phyloP scores from a whole-genome alignment of 306 rosid genomes.

The Gillenia trifoliata region DNA sequence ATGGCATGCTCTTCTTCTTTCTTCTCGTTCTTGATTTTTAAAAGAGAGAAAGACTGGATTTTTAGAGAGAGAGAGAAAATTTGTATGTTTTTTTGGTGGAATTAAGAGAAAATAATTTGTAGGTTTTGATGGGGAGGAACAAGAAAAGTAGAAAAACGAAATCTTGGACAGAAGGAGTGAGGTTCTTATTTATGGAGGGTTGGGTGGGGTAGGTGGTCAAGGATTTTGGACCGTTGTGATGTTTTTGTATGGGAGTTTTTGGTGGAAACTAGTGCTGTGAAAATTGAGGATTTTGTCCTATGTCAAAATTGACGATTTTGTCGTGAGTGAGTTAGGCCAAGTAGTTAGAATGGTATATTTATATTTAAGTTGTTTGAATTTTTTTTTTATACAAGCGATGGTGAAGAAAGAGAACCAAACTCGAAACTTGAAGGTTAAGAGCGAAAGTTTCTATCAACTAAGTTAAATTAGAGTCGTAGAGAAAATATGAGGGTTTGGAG shows the following conservation, averaged over 20 bases:
- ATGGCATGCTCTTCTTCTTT: slow-evolving; percentile 37
- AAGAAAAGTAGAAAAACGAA: not conserved
- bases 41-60: not conserved
- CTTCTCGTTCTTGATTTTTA: not conserved
- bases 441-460: too few species aligned
- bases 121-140: not conserved
- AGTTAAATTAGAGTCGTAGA: too few species aligned
- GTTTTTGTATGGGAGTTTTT: not conserved
- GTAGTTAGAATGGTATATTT: too few species aligned
- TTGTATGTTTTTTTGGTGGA: not conserved
- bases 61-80: not conserved
- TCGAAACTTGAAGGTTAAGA: too few species aligned
- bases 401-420: too few species aligned
- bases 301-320: too few species aligned
- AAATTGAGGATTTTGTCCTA: not conserved
- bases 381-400: too few species aligned
- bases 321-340: too few species aligned
- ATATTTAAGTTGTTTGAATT: too few species aligned
- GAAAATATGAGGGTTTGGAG: too few species aligned
- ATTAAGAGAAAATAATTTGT: not conserved
- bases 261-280: not conserved
- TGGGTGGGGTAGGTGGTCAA: not conserved
- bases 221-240: not conserved
- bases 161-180: not conserved
- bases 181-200: not conserved